Evolutionary conservation across 805 yeast genomes (phyloP).

Genomic region (Ogataea corticis): DNA sequence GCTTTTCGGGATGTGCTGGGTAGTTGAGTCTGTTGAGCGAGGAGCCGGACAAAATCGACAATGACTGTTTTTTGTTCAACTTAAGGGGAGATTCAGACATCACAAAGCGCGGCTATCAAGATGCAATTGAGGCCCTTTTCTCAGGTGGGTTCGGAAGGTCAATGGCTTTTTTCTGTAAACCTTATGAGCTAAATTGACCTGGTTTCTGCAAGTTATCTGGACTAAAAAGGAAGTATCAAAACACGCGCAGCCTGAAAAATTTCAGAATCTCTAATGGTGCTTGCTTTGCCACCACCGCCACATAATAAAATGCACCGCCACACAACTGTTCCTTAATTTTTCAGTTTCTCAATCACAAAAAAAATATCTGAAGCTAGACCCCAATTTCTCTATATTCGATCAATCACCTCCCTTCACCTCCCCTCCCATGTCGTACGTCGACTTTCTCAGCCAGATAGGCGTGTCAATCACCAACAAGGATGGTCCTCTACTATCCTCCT

Average conservation of each 20-base stretch:
- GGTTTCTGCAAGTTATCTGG: slow-evolving; percentile 1
- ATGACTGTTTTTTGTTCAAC: slow-evolving; percentile 32
- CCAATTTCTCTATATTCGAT: no score
- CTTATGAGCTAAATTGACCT: not conserved
- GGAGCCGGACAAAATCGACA: slow-evolving; percentile 35
- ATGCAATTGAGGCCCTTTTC: not conserved
- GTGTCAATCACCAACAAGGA: slow-evolving; percentile 12
- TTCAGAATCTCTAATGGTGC: no score
- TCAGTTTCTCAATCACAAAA: not conserved
- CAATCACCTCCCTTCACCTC: no score
- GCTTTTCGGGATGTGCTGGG: slow-evolving; percentile 18
- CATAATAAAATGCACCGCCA: not conserved
- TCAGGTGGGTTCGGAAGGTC: no score
- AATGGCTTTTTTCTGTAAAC: no score
- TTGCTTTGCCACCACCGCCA: no score
- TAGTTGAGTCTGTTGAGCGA: slow-evolving; percentile 25
- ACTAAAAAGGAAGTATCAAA: slow-evolving; percentile 15
- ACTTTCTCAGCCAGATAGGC: slow-evolving; percentile 14
- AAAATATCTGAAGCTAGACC: no score
- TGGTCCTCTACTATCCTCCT: slow-evolving; percentile 12
- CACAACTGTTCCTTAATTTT: not conserved
- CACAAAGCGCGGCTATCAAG: not conserved
- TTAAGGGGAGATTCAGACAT: slow-evolving; percentile 1
- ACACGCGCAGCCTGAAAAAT: slow-evolving; percentile 7
- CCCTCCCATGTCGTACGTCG: slow-evolving; percentile 15